Conservation (phyloP, 176 grass and related monocot species). For the Metroxylon sagu region DNA sequence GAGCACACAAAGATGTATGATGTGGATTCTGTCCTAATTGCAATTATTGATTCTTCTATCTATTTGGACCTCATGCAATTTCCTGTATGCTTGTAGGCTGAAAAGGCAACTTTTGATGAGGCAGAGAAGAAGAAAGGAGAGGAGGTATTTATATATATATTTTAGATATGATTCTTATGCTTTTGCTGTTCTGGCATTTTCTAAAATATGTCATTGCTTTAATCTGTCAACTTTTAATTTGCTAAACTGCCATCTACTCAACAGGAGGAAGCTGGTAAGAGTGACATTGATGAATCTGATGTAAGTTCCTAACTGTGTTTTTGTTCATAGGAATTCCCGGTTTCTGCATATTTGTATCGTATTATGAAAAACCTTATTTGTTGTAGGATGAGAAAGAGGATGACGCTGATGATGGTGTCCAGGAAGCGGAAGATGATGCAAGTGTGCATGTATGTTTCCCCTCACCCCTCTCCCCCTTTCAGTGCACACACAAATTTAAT, state of each 20-base stretch:
- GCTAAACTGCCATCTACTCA: not conserved
- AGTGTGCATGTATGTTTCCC: too few species aligned
- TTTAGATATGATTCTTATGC: too few species aligned
- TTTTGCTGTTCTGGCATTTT: not conserved
- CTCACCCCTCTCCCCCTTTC: too few species aligned
- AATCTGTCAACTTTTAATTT: not conserved
- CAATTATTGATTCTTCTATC: too few species aligned
- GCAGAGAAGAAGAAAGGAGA: too few species aligned
- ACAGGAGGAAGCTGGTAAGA: constrained; percentile 1
- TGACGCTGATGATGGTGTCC: not conserved
- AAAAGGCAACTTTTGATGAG: too few species aligned
- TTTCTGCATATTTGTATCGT: not conserved
- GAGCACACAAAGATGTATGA: too few species aligned
- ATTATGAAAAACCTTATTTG: not conserved
- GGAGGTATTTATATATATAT: too few species aligned
- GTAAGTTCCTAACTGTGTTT: not conserved
- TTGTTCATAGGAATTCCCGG: not conserved
- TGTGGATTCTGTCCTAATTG: too few species aligned
- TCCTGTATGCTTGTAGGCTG: too few species aligned
- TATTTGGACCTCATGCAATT: too few species aligned
- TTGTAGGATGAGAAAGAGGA: not conserved
- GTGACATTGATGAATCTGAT: constrained; percentile 1
- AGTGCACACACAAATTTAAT: too few species aligned
- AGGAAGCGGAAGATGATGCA: not conserved
- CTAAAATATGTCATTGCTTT: not conserved